Percentiles rank a stretch among this genome's conserved stretches.
Evolutionary conservation across 2,329 filamentous ascomycete species (phyloP).

Genomic region (Trichothecium roseum): DNA sequence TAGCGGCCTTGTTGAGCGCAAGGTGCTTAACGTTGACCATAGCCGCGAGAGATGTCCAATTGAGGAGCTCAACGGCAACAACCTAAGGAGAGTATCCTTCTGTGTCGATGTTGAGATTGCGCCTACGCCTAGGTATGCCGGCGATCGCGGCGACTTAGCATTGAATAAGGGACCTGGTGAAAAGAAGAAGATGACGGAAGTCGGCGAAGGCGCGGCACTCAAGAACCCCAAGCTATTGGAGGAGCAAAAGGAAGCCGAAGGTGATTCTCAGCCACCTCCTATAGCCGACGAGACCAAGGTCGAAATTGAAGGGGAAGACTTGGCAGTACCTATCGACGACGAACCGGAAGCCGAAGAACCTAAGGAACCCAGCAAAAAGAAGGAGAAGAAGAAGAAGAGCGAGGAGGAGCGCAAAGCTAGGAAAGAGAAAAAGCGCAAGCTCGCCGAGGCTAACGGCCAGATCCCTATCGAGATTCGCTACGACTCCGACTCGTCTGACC

Average conservation of each 20-base stretch:
- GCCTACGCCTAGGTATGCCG: slow-evolving; percentile 67
- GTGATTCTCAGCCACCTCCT: slow-evolving; percentile 6
- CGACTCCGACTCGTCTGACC: slow-evolving; percentile 47
- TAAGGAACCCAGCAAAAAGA: slow-evolving; percentile 52
- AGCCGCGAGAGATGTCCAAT: slow-evolving; percentile 71
- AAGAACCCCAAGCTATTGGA: slow-evolving; percentile 55
- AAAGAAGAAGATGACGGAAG: slow-evolving; percentile 53
- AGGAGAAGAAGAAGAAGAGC: slow-evolving; percentile 91
- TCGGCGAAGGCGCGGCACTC: slow-evolving; percentile 62
- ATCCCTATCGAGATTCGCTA: slow-evolving; percentile 75
- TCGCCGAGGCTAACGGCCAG: slow-evolving; percentile 78
- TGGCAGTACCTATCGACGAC: slow-evolving; percentile 8
- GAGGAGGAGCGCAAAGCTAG: slow-evolving; percentile 88
- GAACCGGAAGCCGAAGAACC: slow-evolving; percentile 10
- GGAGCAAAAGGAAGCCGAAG: slow-evolving; percentile 30
- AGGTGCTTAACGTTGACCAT: slow-evolving; percentile 74
- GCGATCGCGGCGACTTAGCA: slow-evolving; percentile 48
- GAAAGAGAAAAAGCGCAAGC: slow-evolving; percentile 76
- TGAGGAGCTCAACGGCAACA: slow-evolving; percentile 66
- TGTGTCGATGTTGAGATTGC: slow-evolving; percentile 97
- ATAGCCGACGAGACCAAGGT: slow-evolving; percentile 21
- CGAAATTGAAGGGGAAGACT: slow-evolving; percentile 11
- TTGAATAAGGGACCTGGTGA: slow-evolving; percentile 6
- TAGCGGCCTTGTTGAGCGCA: slow-evolving; percentile 68
- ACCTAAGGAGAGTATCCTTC: slow-evolving; percentile 81